Evolutionary conservation across 1,284 basidiomycete genomes (phyloP), one percentile per base, ranked within the genome.

Genomic region (Mrakiaceae sp.): DNA sequence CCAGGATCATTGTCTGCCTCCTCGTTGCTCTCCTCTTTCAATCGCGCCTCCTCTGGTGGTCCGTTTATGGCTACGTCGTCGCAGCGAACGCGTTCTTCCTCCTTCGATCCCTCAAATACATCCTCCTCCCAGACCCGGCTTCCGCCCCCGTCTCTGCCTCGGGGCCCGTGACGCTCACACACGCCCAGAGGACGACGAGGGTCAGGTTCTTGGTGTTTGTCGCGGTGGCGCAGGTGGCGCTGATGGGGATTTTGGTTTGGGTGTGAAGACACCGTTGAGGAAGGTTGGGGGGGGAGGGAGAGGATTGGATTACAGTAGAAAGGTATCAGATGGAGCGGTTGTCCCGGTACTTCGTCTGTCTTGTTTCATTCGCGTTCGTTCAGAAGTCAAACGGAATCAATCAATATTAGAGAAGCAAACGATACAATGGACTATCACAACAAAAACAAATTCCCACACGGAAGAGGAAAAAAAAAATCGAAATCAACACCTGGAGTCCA

Each of bases 1-100:
- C 16, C 63, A 74, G 74, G 3, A 76, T 77, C 70, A 77, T 77
- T 67, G 70, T 72, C 3, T 75, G 74, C 10, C 71, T 78, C 53
- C 64, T 77, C 46, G 71, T 71, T 4, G 70, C 70, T 5, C 69
- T 78, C 60, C 68, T 78, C 52, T 70, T 82, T 40, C 73, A 85
- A 0, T 82, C 85, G 1, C 79, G 81, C 42, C 80, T 86, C 27
- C 71, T 91, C 51, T 91, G 87, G 73, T 81, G 82, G 66, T 66
- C 83, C 39, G 80, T 87, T 5, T 96, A 96, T 74, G 68, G 88
- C 56, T 96, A 98, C 77, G 82, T 85, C 12, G 88, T 93, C 75
- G 78, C 86, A 46, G 88, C 94, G 16, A 95, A 94, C 68, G 91
- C 87, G 0, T 95, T 98, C 78, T 98, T 98, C 83, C 79, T 97